Percentiles rank a stretch among this genome's conserved stretches.
Evolutionary conservation across 257 asterid genomes (phyloP).

Genomic region (Plantago major): DNA sequence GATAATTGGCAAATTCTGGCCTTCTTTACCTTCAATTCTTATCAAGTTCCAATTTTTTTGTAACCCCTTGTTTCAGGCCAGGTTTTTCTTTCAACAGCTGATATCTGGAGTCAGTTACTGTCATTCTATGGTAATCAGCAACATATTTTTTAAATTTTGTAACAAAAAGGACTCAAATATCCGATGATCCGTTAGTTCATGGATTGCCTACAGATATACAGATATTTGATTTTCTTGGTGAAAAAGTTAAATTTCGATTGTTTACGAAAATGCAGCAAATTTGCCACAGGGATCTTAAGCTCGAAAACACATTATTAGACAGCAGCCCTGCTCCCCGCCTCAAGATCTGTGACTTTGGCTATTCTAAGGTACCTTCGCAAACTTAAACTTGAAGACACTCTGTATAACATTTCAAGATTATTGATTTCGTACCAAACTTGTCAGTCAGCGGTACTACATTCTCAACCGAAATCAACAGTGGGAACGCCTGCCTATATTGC

Average conservation of each 20-base stretch:
- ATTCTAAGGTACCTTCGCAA: constrained; percentile 36
- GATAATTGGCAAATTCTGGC: background rate
- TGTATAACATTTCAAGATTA: background rate
- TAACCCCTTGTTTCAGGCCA: constrained; percentile 26
- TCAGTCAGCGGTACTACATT: constrained; percentile 74
- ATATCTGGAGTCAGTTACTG: constrained; percentile 54
- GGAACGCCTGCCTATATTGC: constrained; percentile 95
- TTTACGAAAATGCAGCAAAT: constrained; percentile 38
- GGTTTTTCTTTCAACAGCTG: constrained; percentile 44
- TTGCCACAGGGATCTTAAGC: constrained; percentile 53
- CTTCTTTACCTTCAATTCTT: background rate
- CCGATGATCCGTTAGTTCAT: too few species aligned
- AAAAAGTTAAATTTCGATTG: background rate
- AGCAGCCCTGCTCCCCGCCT: constrained; percentile 40
- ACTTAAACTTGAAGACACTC: background rate
- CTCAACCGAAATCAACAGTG: constrained; percentile 92
- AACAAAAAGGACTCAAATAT: too few species aligned
- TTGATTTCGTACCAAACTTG: constrained; percentile 14
- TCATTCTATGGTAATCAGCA: constrained; percentile 35
- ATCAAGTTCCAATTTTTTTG: background rate
- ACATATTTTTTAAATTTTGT: too few species aligned
- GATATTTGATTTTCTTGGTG: too few species aligned
- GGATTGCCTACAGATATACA: too few species aligned
- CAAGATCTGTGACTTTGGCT: constrained; percentile 54
- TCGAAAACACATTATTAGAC: constrained; percentile 48